Base-by-base conservation (phyloP, 257 asterid species). In the Leptodermis oblonga region DNA sequence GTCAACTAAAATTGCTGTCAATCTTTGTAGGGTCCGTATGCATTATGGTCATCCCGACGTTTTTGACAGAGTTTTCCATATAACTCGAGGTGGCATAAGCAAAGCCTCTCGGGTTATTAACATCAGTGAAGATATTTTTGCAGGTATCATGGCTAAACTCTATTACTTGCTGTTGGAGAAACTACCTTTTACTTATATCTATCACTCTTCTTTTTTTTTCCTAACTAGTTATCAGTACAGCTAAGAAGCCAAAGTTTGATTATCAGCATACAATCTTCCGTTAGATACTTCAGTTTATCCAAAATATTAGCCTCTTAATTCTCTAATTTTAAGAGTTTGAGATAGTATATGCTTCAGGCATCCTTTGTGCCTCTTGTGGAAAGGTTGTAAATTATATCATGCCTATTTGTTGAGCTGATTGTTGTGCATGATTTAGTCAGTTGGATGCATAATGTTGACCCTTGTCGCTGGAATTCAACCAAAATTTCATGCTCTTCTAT, bases 41-140 rank as follows among this genome's bases (percentile, higher is more conserved):
- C 99, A 93, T 83, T 93, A 93, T 80, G 99, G 99, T 55, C 99
- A 93, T 84, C 97, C 99, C 42, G 99, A 93, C 81, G 96, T 93
- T 63, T 93, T 93, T 81, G 99, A 93, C 82, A 90, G 99, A 82
- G 75, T 93, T 73, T 93, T 93, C 80, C 99, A 93, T 77, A 80
- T 93, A 73, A 93, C 96, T 70, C 87, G 99, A 75, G 99, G 99
- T 80, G 99, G 97, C 70, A 90, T 93, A 85, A 90, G 99, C 86
- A 93, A 93, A 75, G 89, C 99, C 30, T 93, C 99, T 72, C 97
- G 97, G 70, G 90, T 90, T 55, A 93, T 93, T 73, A 93, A 93
- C 78, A 90, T 93, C 66, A 93, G 99, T 67, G 99, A 93, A 87
- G 99, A 93, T 77, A 90, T 93, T 55, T 93, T 39, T 85, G 82